These are phyloP conservation scores for Paramecium octaurelia DNA, from an alignment of 73 alveolate genomes.

Conservation along the genomic window DNA sequence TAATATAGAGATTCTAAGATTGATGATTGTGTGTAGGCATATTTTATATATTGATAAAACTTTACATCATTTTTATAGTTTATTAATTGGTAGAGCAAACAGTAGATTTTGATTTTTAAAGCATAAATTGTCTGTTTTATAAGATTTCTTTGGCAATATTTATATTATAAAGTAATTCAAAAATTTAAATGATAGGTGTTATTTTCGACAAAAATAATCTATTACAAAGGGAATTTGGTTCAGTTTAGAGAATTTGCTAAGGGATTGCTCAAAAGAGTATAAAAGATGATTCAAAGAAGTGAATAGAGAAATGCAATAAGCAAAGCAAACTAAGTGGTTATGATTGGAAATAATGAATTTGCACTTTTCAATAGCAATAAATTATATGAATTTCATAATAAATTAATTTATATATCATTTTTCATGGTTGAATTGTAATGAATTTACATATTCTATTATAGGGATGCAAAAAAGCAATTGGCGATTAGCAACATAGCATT, in stretches of 20 bases:
- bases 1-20: slow-evolving; percentile 24
- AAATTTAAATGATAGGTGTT: too few relatives aligned
- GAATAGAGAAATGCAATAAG: neutral
- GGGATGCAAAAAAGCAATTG: neutral
- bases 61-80: neutral
- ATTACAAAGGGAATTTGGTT: too few relatives aligned
- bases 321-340: neutral
- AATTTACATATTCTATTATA: neutral
- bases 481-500: neutral
- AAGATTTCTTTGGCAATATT: too few relatives aligned
- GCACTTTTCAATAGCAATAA: neutral
- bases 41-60: slow-evolving; percentile 27
- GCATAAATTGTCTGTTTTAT: too few relatives aligned
- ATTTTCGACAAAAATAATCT: too few relatives aligned
- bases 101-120: too few relatives aligned
- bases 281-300: neutral
- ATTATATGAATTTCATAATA: neutral
- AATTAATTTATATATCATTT: neutral
- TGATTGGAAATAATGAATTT: neutral
- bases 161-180: too few relatives aligned
- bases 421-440: slow-evolving; percentile 6
- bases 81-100: too few relatives aligned
- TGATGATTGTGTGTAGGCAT: slow-evolving; percentile 47
- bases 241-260: too few relatives aligned
- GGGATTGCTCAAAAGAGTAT: neutral